Evolutionary conservation across 345 rosid genomes (phyloP), one percentile per base, ranked within the genome.

Genomic region (Sonneratia caseolaris): DNA sequence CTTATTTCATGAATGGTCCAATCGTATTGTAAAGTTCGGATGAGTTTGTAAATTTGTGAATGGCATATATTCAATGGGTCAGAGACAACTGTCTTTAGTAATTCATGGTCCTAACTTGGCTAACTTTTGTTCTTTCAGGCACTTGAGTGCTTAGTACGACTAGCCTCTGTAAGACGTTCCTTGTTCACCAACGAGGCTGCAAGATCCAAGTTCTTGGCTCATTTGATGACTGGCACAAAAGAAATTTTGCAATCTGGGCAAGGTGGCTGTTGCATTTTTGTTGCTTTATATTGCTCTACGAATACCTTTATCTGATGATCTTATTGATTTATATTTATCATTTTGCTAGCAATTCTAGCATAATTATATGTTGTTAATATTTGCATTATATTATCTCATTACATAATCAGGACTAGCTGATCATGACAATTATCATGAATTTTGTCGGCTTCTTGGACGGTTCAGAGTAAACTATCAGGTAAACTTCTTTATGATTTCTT

Each of bases 351-450:
- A 6, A 56, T 21, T 18, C 19, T 56, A 21, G 27, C 19, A 1
- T 56, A 56, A 56, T n/a, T 56, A 3, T 21, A 18, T 56, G 6
- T 7, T 24, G 4, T 61, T 61, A 61, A 32, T 24, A 19, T 21
- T 47, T 74, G 68, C 68, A 59, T 61, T 38, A 35, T 15, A 57
- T 19, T 56, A 42, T 66, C 27, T 24, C 65, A 45, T 66, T 38
- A 59, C 36, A 37, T 64, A 68, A 40, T 79, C 80, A 96, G 99
- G 99, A 78, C 99, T 96, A 83, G 91, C 96, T 76, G 99, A 96
- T 88, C 99, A 96, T 84, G 99, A 96, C 78, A 96, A 92, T 81
- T 96, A 96, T 81, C 99, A 96, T 82, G 99, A 88, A 76, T 96
- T 82, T 77, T 96, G 99, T 81, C 98, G 98, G 73, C 97, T 96